Evolutionary conservation across 169 alveolate species (phyloP), one percentile per base, ranked within the genome.

Genomic region (Plasmodium cynomolgi): DNA sequence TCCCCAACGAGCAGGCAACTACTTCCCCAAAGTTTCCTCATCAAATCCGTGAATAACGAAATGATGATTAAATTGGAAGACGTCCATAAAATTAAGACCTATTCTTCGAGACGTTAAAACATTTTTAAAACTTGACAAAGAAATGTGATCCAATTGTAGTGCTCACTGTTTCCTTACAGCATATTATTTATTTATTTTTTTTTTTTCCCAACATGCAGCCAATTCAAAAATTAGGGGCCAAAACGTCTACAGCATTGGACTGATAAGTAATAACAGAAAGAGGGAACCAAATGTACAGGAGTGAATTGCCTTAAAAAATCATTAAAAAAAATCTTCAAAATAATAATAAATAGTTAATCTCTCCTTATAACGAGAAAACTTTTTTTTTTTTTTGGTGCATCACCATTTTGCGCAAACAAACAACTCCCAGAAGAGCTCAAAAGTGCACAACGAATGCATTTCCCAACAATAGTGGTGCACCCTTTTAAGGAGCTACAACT

Each of bases 41-140:
- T 85, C 31, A 85, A 85, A 75, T 29, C 77, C 15, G 56, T 85
- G 34, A 33, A 85, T 56, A 85, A 85, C 39, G 93, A 85, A n/a
- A 56, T 85, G 15, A 74, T 85, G 93, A 85, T 85, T 50, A 85
- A 85, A 74, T 74, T 85, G 58, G 81, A 85, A 47, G 93, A 85
- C 29, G 31, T 85, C 15, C 56, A 74, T 75, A 85, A 85, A 31
- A 85, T 85, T 74, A 77, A 6, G 41, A 20, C 71, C 34, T 17
- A 33, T 13, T 44, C 93, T 26, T 31, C 85, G 41, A 85, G 62
- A 85, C 8, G 93, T 85, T 68, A 62, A 62, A n/a, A 26, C 15
- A 26, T 8, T 33, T 68, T 20, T 41, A 68, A 84, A 84, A 68
- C 13, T 80, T 41, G 1, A 1, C 13, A 44, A 39, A 39, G 68